Evolutionary conservation across 495 filamentous ascomycete genomes (phyloP), one percentile per base, ranked within the genome.

Genomic region (Aspergillus incahuasiensis): DNA sequence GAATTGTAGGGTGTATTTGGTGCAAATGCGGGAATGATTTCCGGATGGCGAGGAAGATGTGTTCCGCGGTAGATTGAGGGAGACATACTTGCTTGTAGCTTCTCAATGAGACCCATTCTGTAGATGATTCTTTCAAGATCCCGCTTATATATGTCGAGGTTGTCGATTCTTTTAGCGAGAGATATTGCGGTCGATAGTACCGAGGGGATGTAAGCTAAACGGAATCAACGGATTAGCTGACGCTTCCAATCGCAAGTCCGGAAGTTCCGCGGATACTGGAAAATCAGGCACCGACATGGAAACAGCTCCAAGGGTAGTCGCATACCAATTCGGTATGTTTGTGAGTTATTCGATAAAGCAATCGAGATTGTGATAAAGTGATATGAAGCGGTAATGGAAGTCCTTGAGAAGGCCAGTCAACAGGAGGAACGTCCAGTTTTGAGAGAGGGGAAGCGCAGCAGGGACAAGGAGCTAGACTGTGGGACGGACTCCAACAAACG

Each of bases 81-180:
- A 44, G 42, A 56, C 61, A 69, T 71, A 82, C 79, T 82, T 53
- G 76, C 72, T 74, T 82, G 79, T 51, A 82, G 65, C 49, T 82
- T 82, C 53, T 81, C 78, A 48, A 82, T 70, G 66, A 82, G 67
- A 64, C 79, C 79, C 80, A 82, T 82, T 57, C 52, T 74, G 60
- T 56, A 28, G n/a, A n/a, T n/a, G n/a, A n/a, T n/a, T n/a, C n/a
- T n/a, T n/a, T n/a, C n/a, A n/a, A n/a, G n/a, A n/a, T n/a, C n/a
- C n/a, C n/a, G n/a, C n/a, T n/a, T n/a, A n/a, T n/a, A n/a, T n/a
- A n/a, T n/a, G n/a, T n/a, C n/a, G n/a, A n/a, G n/a, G n/a, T n/a
- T n/a, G n/a, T n/a, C n/a, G n/a, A n/a, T 18, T 39, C 22, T 39
- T 15, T 38, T 12, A 12, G 5, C 6, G 15, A 38, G 34, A 15